Conservation (phyloP, 2,329 filamentous ascomycete species). For the Colletotrichum costaricense region DNA sequence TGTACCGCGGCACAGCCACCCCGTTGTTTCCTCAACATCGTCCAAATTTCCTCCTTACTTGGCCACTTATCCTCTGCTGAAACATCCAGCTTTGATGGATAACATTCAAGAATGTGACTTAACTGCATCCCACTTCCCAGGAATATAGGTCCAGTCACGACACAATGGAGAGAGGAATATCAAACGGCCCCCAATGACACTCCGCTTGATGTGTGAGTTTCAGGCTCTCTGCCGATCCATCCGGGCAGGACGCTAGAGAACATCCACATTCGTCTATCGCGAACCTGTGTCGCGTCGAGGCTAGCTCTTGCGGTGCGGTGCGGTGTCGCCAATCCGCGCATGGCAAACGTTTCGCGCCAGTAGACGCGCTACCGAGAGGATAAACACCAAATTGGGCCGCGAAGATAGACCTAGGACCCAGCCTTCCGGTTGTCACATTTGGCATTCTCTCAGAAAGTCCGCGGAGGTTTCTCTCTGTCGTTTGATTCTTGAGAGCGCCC, state of each 20-base stretch:
- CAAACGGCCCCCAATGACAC: neutral
- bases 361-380: neutral
- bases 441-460: neutral
- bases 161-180: neutral
- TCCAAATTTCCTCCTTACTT: neutral
- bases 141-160: neutral
- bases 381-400: neutral
- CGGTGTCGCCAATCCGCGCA: neutral
- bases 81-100: neutral
- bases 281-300: slow-evolving; percentile 2
- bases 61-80: neutral
- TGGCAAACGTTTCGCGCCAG: neutral
- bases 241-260: slow-evolving; percentile 16
- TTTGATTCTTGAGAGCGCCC: slow-evolving; percentile 1
- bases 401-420: neutral
- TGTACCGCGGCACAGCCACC: neutral
- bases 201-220: slow-evolving; percentile 8
- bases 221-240: slow-evolving; percentile 15
- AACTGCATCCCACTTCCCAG: neutral
- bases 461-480: neutral
- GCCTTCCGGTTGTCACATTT: neutral
- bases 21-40: slow-evolving; percentile 2
- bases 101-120: neutral
- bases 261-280: neutral
- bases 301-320: neutral